A percentile compares a stretch with the other conserved stretches of the same genome.
phyloP scores from a whole-genome alignment of 371 early-diverging fungal genomes.

The Zychaea mexicana region DNA sequence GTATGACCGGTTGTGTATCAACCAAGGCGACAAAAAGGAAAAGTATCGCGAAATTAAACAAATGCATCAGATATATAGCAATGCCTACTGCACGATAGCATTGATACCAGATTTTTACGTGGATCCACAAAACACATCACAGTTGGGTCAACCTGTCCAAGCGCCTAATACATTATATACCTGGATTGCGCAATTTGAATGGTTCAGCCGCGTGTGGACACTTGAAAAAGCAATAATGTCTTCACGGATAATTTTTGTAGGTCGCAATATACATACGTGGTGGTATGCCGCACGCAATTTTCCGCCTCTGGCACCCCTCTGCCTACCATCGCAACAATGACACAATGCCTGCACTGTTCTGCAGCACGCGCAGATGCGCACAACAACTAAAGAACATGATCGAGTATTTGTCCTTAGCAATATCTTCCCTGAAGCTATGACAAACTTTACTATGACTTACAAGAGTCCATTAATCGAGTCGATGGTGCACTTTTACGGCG shows the following conservation, averaged over 20 bases:
- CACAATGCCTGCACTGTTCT: neutral
- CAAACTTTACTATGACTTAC: too few relatives aligned
- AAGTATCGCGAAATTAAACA: neutral
- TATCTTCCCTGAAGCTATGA: too few relatives aligned
- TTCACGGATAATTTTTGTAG: neutral
- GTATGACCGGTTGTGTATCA: too few relatives aligned
- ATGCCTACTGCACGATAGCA: neutral
- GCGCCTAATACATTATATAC: neutral
- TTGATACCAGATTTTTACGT: neutral
- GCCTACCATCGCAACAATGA: neutral
- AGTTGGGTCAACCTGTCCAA: neutral
- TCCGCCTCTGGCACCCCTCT: too few relatives aligned
- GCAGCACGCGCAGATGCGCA: too few relatives aligned
- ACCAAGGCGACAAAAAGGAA: neutral
- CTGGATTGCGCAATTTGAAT: neutral
- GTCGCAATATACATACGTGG: neutral
- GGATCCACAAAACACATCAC: neutral
- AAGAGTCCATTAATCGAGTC: too few relatives aligned
- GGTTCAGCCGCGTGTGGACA: neutral
- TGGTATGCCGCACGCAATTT: neutral
- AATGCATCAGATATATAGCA: neutral
- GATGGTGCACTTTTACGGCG: too few relatives aligned
- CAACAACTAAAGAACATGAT: too few relatives aligned
- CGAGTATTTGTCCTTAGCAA: too few relatives aligned
- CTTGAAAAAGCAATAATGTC: neutral